Evolutionary conservation across 495 filamentous ascomycete genomes (phyloP).

Genomic region (Chlorociboria aeruginascens): DNA sequence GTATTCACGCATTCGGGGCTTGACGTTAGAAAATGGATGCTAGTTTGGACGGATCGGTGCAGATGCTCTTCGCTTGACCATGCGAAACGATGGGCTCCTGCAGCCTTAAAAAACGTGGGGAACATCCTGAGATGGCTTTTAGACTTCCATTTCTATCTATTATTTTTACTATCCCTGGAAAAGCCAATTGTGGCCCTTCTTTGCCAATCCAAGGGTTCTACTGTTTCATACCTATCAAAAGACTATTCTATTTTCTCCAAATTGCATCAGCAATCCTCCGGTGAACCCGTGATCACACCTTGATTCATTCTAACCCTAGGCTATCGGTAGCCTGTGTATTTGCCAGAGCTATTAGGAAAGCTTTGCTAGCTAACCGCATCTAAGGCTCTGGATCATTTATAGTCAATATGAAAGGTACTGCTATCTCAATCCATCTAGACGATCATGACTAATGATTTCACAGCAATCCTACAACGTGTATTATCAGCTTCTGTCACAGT

Average conservation of each 20-base stretch:
- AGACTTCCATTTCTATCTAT: no score
- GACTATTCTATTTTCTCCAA: no score
- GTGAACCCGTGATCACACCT: no score
- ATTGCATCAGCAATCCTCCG: no score
- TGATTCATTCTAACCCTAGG: no score
- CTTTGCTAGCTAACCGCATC: neutral
- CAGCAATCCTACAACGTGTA: constrained; percentile 90
- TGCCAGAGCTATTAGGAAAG: neutral
- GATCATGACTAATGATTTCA: neutral
- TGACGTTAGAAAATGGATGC: neutral
- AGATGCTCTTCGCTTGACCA: neutral
- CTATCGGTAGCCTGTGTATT: neutral
- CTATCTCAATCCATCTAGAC: no score
- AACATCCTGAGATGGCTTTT: neutral
- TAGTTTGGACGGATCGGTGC: neutral
- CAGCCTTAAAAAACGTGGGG: constrained; percentile 1
- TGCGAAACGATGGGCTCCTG: neutral
- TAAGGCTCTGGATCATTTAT: neutral
- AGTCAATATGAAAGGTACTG: constrained; percentile 32
- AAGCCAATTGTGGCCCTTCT: no score
- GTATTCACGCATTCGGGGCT: neutral
- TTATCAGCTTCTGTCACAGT: constrained; percentile 97
- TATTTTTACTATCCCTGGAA: no score
- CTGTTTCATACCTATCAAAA: no score
- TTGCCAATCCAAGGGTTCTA: no score